phyloP scores from a whole-genome alignment of 139 green algal species.

The Trebouxia sp. region DNA sequence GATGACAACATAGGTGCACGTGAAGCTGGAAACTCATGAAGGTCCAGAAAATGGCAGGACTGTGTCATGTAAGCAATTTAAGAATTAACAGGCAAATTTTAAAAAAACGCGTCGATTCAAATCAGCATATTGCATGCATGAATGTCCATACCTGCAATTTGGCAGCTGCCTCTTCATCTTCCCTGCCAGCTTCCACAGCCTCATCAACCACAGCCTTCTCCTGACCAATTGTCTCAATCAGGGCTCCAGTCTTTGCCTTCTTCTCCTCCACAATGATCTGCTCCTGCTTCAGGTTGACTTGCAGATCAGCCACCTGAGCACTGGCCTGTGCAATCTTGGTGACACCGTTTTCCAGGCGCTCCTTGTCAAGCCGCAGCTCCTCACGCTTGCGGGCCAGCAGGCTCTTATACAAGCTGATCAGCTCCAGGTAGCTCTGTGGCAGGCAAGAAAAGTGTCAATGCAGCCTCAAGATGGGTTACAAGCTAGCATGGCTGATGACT shows the following conservation, averaged over 20 bases:
- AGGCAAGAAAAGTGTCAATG: too few species aligned
- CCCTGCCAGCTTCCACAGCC: conserved; percentile 74
- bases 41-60: too few species aligned
- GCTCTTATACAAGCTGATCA: conserved; percentile 84
- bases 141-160: conserved; percentile 47
- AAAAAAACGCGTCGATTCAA: too few species aligned
- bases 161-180: conserved; percentile 69
- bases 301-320: conserved; percentile 84
- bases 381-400: conserved; percentile 68
- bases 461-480: too few species aligned
- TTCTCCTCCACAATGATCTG: conserved; percentile 90
- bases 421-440: conserved; percentile 80
- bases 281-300: conserved; percentile 79
- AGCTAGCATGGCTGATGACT: too few species aligned
- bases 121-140: too few species aligned
- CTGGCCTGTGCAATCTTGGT: conserved; percentile 84
- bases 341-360: conserved; percentile 82
- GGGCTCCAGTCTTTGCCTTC: conserved; percentile 79
- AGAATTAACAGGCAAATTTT: too few species aligned
- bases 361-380: conserved; percentile 65
- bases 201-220: conserved; percentile 90
- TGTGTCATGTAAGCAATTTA: too few species aligned
- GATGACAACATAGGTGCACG: too few species aligned
- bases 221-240: conserved; percentile 88
- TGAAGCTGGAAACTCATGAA: too few species aligned